Evolutionary conservation across 2,329 filamentous ascomycete genomes (phyloP).

Genomic region (Aspergillus latus): DNA sequence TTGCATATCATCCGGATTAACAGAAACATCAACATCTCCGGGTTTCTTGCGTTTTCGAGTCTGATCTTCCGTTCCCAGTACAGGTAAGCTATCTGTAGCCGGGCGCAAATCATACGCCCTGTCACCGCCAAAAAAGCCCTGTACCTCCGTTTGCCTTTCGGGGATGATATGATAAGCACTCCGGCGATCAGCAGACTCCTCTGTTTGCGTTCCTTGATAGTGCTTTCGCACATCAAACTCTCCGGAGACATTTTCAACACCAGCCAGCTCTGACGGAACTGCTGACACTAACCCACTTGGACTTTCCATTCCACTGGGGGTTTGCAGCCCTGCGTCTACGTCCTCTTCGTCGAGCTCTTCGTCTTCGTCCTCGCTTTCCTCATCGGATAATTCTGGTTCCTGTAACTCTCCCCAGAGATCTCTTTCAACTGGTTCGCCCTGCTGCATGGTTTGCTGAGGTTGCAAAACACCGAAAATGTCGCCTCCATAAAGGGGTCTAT

Average conservation of each 20-base stretch:
- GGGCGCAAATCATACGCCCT: constrained; percentile 83
- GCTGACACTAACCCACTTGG: constrained; percentile 77
- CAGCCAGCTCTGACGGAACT: constrained; percentile 75
- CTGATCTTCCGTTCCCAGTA: constrained; percentile 79
- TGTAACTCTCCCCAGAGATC: constrained; percentile 91
- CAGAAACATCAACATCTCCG: constrained; percentile 88
- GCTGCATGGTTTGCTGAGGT: constrained; percentile 60
- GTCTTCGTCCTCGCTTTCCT: constrained; percentile 67
- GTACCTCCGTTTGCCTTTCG: constrained; percentile 78
- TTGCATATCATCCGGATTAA: constrained; percentile 79
- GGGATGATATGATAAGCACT: constrained; percentile 87
- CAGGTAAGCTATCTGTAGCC: constrained; percentile 59
- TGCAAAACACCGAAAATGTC: constrained; percentile 85
- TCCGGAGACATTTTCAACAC: constrained; percentile 73
- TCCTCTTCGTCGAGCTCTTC: constrained; percentile 58
- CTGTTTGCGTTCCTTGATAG: constrained; percentile 80
- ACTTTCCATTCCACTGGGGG: constrained; percentile 73
- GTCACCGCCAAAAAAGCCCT: constrained; percentile 96
- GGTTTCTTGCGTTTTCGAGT: constrained; percentile 88
- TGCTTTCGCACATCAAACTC: constrained; percentile 91
- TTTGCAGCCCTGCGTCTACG: constrained; percentile 58
- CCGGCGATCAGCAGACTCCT: constrained; percentile 71
- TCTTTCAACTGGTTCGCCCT: constrained; percentile 80
- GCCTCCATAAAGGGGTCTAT: constrained; percentile 85
- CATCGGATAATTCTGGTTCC: constrained; percentile 70